Percentiles rank a stretch among this genome's conserved stretches.
These are phyloP conservation scores for Eutypa lata DNA, from an alignment of 2,329 filamentous ascomycete genomes.

Conservation along the genomic window DNA sequence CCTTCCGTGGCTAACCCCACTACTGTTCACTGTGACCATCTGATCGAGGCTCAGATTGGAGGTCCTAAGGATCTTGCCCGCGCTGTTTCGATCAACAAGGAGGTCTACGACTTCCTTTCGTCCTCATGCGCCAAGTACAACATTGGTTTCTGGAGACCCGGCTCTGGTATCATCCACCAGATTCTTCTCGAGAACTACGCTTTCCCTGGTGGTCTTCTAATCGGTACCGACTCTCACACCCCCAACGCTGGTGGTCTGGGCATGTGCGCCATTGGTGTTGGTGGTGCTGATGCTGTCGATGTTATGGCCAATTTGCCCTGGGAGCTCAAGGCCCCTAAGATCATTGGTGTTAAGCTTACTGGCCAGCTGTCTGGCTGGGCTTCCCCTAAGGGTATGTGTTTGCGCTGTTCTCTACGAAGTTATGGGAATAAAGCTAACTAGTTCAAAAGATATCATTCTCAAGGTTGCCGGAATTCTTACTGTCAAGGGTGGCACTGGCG, in stretches of 20 bases:
- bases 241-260: slow-evolving; percentile 96
- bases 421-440: slow-evolving; percentile 6
- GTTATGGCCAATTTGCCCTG: slow-evolving; percentile 77
- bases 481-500: slow-evolving; percentile 95
- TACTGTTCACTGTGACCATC: slow-evolving; percentile 97
- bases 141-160: slow-evolving; percentile 99
- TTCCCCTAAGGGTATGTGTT: slow-evolving; percentile 74
- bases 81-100: slow-evolving; percentile 93
- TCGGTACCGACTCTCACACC: slow-evolving; percentile 97
- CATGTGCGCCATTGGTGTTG: slow-evolving; percentile 92
- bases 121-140: slow-evolving; percentile 97
- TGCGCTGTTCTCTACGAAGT: neutral
- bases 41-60: slow-evolving; percentile 96
- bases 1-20: slow-evolving; percentile 88
- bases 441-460: slow-evolving; percentile 76
- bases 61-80: slow-evolving; percentile 90
- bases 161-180: slow-evolving; percentile 99
- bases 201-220: slow-evolving; percentile 96
- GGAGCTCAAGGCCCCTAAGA: slow-evolving; percentile 97
- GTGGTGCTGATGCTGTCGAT: slow-evolving; percentile 97
- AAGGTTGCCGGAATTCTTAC: slow-evolving; percentile 96
- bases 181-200: slow-evolving; percentile 98
- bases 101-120: slow-evolving; percentile 97
- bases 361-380: slow-evolving; percentile 89
- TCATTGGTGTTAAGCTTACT: slow-evolving; percentile 94